Evolutionary conservation across 805 yeast genomes (phyloP).

Genomic region (Yarrowia divulgata): DNA sequence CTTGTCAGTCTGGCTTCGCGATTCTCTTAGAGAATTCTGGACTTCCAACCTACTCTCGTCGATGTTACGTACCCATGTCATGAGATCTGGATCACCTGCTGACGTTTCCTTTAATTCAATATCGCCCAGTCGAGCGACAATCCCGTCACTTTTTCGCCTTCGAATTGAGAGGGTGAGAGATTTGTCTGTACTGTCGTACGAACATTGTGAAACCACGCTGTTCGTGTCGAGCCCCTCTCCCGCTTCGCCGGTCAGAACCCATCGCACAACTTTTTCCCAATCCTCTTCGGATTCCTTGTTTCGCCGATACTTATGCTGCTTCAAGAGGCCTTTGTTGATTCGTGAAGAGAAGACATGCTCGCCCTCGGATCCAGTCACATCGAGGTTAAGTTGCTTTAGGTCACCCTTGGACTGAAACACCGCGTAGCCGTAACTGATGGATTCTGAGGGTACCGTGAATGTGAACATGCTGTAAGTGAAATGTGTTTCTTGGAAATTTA

Average conservation of each 20-base stretch:
- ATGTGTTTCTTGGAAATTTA: no score
- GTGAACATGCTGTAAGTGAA: slow-evolving; percentile 12
- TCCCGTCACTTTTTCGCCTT: slow-evolving; percentile 19
- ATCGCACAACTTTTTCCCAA: slow-evolving; percentile 29
- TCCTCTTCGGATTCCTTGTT: slow-evolving; percentile 39
- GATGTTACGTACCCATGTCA: slow-evolving; percentile 16
- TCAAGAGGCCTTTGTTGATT: slow-evolving; percentile 23
- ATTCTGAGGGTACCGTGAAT: slow-evolving; percentile 23
- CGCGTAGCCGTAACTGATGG: slow-evolving; percentile 24
- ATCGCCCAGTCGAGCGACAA: slow-evolving; percentile 17
- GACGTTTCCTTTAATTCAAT: slow-evolving; percentile 30
- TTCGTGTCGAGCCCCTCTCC: slow-evolving; percentile 1
- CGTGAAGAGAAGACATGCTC: slow-evolving; percentile 18
- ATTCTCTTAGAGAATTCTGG: slow-evolving; percentile 11
- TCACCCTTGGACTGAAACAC: slow-evolving; percentile 33
- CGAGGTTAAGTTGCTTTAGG: slow-evolving; percentile 19
- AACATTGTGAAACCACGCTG: slow-evolving; percentile 10
- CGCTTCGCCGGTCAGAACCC: slow-evolving; percentile 33
- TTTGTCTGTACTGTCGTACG: slow-evolving; percentile 35
- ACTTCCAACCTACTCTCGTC: slow-evolving; percentile 16
- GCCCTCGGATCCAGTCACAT: slow-evolving; percentile 32
- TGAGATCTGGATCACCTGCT: slow-evolving; percentile 27
- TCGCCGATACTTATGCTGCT: slow-evolving; percentile 29
- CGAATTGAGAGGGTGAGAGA: slow-evolving; percentile 23
- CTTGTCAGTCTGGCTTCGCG: slow-evolving; percentile 16